Conservation (phyloP, 2,329 filamentous ascomycete genomes). For the Aureobasidium sp. region DNA sequence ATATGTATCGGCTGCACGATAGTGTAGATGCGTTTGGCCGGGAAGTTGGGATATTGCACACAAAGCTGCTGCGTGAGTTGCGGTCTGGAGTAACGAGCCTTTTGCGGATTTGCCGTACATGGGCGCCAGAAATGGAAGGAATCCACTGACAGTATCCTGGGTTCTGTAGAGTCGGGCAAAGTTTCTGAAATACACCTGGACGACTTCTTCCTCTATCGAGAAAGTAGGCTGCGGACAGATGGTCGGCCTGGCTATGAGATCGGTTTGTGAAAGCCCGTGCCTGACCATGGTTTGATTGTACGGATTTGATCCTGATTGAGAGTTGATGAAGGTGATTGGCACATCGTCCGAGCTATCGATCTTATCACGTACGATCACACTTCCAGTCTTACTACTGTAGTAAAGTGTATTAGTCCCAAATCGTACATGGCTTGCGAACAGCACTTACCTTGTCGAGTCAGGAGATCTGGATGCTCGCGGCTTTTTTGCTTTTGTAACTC, state of each 20-base stretch:
- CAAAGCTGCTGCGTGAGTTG: constrained; percentile 10
- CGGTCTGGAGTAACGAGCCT: constrained; percentile 1
- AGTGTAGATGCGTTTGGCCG: background rate
- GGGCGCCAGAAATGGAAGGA: constrained; percentile 5
- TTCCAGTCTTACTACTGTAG: background rate
- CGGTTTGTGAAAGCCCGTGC: background rate
- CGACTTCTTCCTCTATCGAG: constrained; percentile 13
- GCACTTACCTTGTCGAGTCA: background rate
- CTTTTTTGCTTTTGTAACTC: background rate
- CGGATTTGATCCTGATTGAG: background rate
- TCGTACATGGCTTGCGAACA: background rate
- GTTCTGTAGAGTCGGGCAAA: background rate
- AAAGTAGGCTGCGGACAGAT: constrained; percentile 26
- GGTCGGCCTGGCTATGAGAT: constrained; percentile 44
- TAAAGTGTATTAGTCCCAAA: background rate
- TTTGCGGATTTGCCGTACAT: constrained; percentile 1
- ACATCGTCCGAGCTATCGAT: background rate
- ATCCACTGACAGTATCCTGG: constrained; percentile 1
- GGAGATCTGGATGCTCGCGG: background rate
- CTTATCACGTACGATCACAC: background rate
- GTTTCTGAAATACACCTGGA: constrained; percentile 12
- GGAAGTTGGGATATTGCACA: constrained; percentile 15
- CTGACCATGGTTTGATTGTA: background rate
- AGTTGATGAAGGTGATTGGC: no score
- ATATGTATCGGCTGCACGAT: constrained; percentile 3